Conservation (phyloP, 345 rosid genomes). For the Hibiscus tridactylites region DNA sequence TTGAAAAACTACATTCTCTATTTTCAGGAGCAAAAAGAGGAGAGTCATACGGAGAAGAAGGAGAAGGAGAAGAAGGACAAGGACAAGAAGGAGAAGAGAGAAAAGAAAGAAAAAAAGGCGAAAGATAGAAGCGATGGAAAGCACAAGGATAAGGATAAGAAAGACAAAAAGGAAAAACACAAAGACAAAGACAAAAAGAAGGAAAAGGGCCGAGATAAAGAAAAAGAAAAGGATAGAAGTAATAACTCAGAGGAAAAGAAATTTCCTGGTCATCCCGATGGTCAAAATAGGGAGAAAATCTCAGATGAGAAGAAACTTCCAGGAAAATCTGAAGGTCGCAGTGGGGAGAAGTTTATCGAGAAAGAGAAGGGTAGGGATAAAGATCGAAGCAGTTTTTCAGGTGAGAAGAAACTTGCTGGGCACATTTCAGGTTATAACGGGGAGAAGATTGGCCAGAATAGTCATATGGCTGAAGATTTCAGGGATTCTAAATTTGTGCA, state of each 20-base stretch:
- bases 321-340: constrained; percentile 17
- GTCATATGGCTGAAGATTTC: constrained; percentile 13
- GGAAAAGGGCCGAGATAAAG: constrained; percentile 28
- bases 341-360: constrained; percentile 20
- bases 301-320: constrained; percentile 26
- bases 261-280: constrained; percentile 12
- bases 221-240: constrained; percentile 35
- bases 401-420: constrained; percentile 24
- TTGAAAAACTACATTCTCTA: constrained; percentile 1
- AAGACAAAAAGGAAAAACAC: constrained; percentile 38
- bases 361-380: constrained; percentile 27
- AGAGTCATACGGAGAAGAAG: constrained; percentile 26
- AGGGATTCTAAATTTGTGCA: constrained; percentile 28
- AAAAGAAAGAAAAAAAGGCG: constrained; percentile 40
- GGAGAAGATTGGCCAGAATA: constrained; percentile 24
- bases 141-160: constrained; percentile 40
- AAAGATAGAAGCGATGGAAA: constrained; percentile 43
- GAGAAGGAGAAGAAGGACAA: constrained; percentile 44
- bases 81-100: constrained; percentile 42
- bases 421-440: constrained; percentile 21
- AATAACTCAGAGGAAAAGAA: constrained; percentile 27
- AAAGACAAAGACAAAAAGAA: constrained; percentile 32
- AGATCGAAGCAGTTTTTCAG: constrained; percentile 18
- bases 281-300: constrained; percentile 26
- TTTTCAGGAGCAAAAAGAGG: constrained; percentile 38